Evolutionary conservation across 495 filamentous ascomycete genomes (phyloP), one percentile per base, ranked within the genome.

Genomic region (Pseudevernia furfuracea): DNA sequence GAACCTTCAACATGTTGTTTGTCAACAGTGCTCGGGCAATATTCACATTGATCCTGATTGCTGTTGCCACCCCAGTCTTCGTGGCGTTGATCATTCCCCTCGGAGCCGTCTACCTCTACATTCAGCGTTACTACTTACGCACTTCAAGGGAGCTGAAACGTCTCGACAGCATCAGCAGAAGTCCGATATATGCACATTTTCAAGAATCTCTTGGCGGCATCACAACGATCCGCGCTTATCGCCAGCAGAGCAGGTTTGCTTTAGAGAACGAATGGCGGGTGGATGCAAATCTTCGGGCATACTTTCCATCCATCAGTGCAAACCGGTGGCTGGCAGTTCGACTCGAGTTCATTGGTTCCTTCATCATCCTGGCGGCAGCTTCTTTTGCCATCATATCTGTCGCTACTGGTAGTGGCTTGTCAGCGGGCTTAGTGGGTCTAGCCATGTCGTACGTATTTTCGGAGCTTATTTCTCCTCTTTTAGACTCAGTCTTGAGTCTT

Each of bases 221-320:
- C 70, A 90, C 88, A 64, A 99, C 95, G n/a, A 99, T 99, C 69
- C 89, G 95, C 67, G 95, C 95, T 52, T 99, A 97, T 76, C 83
- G 86, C 58, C 94, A 97, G 73, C 86, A 95, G 73, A 77, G 84
- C 49, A 80, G 95, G 56, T 99, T 99, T 74, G 83, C 89, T 59
- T 77, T 89, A 56, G 95, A 99, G 73, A 99, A 97, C 67, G 92
- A 99, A 79, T 97, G 92, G 91, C 88, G 94, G 37, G 90, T 99
- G 65, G 95, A 99, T 79, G 88, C 89, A 44, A 99, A 99, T 72
- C 81, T 97, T 36, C 85, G 91, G 56, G 95, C 95, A 25, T 99
- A 94, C 77, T 97, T 94, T 77, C 95, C 95, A 7, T 96, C 92
- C 28, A 92, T 97, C 75, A 96, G 86, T 76, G 89, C 95, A 52